phyloP scores from a whole-genome alignment of 2,329 filamentous ascomycete species.

The Aspergillus pseudonomiae region DNA sequence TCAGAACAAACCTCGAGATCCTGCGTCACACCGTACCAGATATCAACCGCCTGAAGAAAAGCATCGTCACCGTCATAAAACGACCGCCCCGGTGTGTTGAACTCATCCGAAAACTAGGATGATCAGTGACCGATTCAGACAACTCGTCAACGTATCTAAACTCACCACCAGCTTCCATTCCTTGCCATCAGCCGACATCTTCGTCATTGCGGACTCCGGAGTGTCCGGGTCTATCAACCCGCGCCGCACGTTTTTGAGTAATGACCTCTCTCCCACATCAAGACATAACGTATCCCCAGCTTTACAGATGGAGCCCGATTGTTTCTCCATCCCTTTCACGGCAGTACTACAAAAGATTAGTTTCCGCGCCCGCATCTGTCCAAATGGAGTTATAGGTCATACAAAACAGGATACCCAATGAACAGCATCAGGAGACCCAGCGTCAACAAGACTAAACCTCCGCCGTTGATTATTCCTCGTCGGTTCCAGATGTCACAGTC shows the following conservation, averaged over 20 bases:
- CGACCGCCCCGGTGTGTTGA: conserved; percentile 67
- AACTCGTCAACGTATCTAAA: conserved; percentile 10
- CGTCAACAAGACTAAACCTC: conserved; percentile 62
- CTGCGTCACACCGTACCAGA: conserved; percentile 73
- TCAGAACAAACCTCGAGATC: conserved; percentile 61
- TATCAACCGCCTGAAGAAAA: conserved; percentile 67
- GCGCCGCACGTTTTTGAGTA: conserved; percentile 63
- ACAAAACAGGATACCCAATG: conserved; percentile 71
- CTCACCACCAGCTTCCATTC: conserved; percentile 64
- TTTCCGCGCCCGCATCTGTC: no score
- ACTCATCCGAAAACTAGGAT: conserved; percentile 69
- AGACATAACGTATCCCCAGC: conserved; percentile 52
- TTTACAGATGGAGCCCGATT: conserved; percentile 33
- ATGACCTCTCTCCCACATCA: conserved; percentile 50
- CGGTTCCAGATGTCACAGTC: conserved; percentile 68
- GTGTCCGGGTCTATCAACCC: conserved; percentile 70
- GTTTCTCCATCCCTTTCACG: conserved; percentile 49
- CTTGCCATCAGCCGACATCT: conserved; percentile 61
- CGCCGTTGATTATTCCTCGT: conserved; percentile 66
- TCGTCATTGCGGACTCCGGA: conserved; percentile 59
- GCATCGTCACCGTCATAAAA: conserved; percentile 74
- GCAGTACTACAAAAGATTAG: conserved; percentile 54
- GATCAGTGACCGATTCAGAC: conserved; percentile 7
- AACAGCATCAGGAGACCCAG: conserved; percentile 67
- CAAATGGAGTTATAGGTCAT: conserved; percentile 36